A percentile compares a stretch with the other conserved stretches of the same genome.
Conservation (phyloP, 192 early-diverging fungal genomes). For the Backusella circina region DNA sequence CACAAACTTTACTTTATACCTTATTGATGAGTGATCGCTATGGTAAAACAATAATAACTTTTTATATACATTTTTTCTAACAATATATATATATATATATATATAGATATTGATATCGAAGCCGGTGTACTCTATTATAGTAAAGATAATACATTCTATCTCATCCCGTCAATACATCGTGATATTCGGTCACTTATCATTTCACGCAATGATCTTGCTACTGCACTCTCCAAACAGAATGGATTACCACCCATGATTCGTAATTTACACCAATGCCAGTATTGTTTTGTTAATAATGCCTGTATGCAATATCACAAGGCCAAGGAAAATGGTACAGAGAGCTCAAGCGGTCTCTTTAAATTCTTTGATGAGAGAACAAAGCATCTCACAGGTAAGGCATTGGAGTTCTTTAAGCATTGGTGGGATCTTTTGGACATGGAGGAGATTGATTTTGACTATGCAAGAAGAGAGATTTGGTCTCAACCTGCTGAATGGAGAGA, state of each 20-base stretch:
- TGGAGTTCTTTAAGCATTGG: conserved; percentile 79
- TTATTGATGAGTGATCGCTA: conserved; percentile 84
- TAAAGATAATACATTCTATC: conserved; percentile 58
- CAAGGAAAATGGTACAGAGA: conserved; percentile 61
- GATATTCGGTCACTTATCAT: conserved; percentile 75
- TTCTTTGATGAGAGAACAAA: conserved; percentile 62
- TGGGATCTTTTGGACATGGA: conserved; percentile 69
- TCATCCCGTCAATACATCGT: conserved; percentile 54
- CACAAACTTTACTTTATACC: conserved; percentile 85
- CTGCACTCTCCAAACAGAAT: conserved; percentile 36
- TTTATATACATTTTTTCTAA: neutral
- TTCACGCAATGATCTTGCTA: conserved; percentile 71
- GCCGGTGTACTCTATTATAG: conserved; percentile 79
- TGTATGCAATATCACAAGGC: conserved; percentile 75
- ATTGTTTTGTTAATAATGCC: conserved; percentile 59
- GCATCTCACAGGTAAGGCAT: conserved; percentile 56
- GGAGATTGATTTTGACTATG: conserved; percentile 61
- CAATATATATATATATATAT: neutral
- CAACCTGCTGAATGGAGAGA: conserved; percentile 41
- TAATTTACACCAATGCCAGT: conserved; percentile 55
- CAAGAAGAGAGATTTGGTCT: conserved; percentile 69
- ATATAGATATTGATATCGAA: conserved; percentile 59
- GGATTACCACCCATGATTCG: conserved; percentile 71
- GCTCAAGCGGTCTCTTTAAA: conserved; percentile 51
- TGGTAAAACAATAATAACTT: conserved; percentile 31